Evolutionary conservation across 805 yeast genomes (phyloP).

Genomic region (Helenozyma rhizophorensis): DNA sequence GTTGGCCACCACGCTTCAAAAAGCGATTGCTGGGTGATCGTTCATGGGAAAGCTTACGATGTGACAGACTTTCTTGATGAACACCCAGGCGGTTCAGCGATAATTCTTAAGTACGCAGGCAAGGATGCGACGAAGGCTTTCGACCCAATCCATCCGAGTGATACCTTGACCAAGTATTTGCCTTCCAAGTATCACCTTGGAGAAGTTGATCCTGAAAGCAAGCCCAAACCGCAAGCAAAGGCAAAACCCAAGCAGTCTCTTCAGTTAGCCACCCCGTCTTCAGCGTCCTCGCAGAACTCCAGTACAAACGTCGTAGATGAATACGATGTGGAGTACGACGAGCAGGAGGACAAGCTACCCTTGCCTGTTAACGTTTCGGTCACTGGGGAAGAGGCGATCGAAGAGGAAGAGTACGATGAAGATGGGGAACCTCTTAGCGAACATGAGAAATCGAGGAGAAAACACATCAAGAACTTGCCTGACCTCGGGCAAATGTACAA

Average conservation of each 20-base stretch:
- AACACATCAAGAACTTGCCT: conserved; percentile 47
- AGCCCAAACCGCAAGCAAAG: conserved; percentile 2
- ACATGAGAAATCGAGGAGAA: conserved; percentile 9
- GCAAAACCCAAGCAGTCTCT: background rate
- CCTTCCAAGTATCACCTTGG: conserved; percentile 40
- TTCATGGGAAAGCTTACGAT: conserved; percentile 76
- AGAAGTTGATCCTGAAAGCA: conserved; percentile 23
- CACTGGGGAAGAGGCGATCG: background rate
- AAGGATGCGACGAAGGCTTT: conserved; percentile 71
- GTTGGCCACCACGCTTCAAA: conserved; percentile 46
- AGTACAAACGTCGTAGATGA: conserved; percentile 10
- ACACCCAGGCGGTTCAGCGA: conserved; percentile 60
- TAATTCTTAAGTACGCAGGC: conserved; percentile 50
- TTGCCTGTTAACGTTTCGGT: background rate
- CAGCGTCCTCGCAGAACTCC: background rate
- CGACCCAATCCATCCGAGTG: conserved; percentile 89
- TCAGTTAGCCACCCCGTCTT: no score
- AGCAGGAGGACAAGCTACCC: conserved; percentile 31
- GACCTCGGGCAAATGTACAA: conserved; percentile 67
- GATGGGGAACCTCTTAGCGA: conserved; percentile 13
- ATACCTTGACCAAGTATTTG: conserved; percentile 62
- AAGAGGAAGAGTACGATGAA: conserved; percentile 22
- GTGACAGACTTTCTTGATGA: conserved; percentile 57
- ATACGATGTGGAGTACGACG: conserved; percentile 26
- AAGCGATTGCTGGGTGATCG: conserved; percentile 79